These are phyloP conservation scores for Claviceps africana DNA, from an alignment of 2,329 filamentous ascomycete genomes.

Conservation along the genomic window DNA sequence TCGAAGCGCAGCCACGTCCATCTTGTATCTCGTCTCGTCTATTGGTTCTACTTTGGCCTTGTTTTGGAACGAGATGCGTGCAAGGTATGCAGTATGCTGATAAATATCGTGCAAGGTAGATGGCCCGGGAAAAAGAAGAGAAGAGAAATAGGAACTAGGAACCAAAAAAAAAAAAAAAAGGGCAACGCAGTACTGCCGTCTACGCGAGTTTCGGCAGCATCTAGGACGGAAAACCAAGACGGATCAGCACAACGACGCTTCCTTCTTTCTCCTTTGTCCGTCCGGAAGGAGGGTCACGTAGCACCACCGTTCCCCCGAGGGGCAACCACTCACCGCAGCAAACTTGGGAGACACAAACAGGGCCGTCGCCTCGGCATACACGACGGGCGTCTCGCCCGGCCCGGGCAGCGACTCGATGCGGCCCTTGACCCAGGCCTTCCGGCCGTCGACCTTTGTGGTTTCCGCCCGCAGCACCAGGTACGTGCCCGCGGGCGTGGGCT, in stretches of 20 bases:
- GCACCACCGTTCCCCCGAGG: too few relatives aligned
- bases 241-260: background rate
- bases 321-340: conserved; percentile 57
- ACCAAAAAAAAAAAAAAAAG: background rate
- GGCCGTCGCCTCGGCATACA: conserved; percentile 70
- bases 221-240: background rate
- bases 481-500: conserved; percentile 59
- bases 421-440: conserved; percentile 90
- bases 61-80: too few relatives aligned
- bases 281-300: too few relatives aligned
- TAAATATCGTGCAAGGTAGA: too few relatives aligned
- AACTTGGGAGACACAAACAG: conserved; percentile 81
- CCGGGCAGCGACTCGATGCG: conserved; percentile 63
- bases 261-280: background rate
- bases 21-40: background rate
- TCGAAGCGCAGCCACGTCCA: too few relatives aligned
- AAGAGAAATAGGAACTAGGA: background rate
- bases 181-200: background rate
- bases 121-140: too few relatives aligned
- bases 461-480: conserved; percentile 67
- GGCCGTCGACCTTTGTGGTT: conserved; percentile 74
- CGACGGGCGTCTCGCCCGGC: conserved; percentile 44
- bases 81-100: too few relatives aligned
- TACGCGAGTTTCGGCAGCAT: background rate
- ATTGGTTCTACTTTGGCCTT: background rate